Percentiles rank a stretch among this genome's conserved stretches.
These are phyloP conservation scores for Cardamine resedifolia DNA, from an alignment of 345 rosid genomes.

Conservation along the genomic window DNA sequence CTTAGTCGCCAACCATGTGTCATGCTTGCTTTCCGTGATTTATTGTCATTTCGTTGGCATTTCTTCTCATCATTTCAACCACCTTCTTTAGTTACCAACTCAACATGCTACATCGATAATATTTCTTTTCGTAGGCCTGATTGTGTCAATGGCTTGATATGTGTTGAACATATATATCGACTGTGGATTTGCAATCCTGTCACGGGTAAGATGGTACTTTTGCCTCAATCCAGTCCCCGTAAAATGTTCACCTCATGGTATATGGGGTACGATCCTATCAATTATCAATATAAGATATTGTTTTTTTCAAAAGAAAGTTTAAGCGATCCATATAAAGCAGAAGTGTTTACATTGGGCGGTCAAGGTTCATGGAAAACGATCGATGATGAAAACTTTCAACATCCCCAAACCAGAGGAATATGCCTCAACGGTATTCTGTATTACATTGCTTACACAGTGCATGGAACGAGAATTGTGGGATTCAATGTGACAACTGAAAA, in stretches of 20 bases:
- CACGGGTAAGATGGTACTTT: neutral
- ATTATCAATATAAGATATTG: neutral
- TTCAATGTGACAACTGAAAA: neutral
- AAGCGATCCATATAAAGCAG: neutral
- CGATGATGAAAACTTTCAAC: neutral
- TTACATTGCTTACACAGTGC: neutral
- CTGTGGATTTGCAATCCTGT: neutral
- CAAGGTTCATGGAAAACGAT: constrained; percentile 8
- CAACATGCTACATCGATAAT: neutral
- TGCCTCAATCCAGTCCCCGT: neutral
- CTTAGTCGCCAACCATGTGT: neutral
- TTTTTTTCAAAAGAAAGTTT: neutral
- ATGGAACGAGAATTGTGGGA: neutral
- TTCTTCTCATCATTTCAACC: neutral
- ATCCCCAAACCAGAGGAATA: neutral
- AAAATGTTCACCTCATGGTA: neutral
- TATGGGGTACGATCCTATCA: constrained; percentile 7
- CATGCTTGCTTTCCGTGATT: neutral
- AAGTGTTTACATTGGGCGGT: constrained; percentile 1
- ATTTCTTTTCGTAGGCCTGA: neutral
- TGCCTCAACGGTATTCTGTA: neutral
- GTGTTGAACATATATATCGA: neutral
- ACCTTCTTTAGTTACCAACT: neutral
- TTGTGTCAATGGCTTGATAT: neutral
- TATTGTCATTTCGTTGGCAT: neutral